Conservation (phyloP, 2,329 filamentous ascomycete species). For the Allantophomopsis cytisporea region DNA sequence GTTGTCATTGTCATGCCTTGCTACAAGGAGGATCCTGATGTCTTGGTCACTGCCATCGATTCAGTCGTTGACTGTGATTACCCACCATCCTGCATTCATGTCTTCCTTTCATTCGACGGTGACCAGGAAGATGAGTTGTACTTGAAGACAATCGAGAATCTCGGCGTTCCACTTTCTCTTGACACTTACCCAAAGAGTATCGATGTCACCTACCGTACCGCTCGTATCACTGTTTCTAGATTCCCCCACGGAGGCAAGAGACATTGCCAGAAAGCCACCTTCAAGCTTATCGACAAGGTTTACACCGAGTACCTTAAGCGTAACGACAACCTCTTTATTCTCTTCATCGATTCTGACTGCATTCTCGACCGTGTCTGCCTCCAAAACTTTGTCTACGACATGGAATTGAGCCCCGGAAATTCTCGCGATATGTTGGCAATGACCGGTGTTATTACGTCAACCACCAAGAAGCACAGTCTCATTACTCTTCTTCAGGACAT, state of each 20-base stretch:
- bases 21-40: slow-evolving; percentile 79
- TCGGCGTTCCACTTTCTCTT: slow-evolving; percentile 68
- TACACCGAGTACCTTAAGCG: slow-evolving; percentile 76
- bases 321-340: slow-evolving; percentile 85
- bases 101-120: slow-evolving; percentile 92
- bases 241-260: slow-evolving; percentile 92
- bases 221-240: slow-evolving; percentile 78
- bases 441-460: slow-evolving; percentile 95
- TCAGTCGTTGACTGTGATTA: slow-evolving; percentile 93
- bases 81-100: slow-evolving; percentile 79
- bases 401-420: slow-evolving; percentile 92
- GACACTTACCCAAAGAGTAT: slow-evolving; percentile 79
- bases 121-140: slow-evolving; percentile 82
- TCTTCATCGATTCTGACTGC: slow-evolving; percentile 97
- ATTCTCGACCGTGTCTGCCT: slow-evolving; percentile 84
- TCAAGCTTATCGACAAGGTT: slow-evolving; percentile 84
- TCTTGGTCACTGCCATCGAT: slow-evolving; percentile 75
- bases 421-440: slow-evolving; percentile 89
- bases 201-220: slow-evolving; percentile 71
- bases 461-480: slow-evolving; percentile 74
- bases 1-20: slow-evolving; percentile 95
- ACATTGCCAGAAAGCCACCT: slow-evolving; percentile 86
- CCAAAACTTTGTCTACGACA: slow-evolving; percentile 97
- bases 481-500: slow-evolving; percentile 93
- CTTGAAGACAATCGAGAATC: slow-evolving; percentile 68